Evolutionary conservation across 345 rosid species (phyloP).

Genomic region (Camelina neglecta): DNA sequence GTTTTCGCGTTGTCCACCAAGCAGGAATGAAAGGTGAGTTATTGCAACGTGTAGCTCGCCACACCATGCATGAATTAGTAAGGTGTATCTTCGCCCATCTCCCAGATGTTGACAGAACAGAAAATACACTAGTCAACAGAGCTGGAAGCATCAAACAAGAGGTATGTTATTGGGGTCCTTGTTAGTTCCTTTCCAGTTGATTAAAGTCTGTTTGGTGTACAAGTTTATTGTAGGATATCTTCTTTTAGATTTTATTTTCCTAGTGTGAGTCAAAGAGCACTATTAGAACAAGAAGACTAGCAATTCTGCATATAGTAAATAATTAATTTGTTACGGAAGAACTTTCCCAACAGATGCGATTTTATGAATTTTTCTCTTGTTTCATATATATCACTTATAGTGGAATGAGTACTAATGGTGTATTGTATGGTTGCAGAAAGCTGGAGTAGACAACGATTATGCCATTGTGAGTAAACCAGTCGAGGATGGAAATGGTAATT

Average conservation of each 20-base stretch:
- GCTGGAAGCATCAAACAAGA: constrained; percentile 58
- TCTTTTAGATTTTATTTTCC: background rate
- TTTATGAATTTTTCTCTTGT: constrained; percentile 14
- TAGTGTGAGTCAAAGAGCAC: constrained; percentile 16
- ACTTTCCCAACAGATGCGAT: constrained; percentile 4
- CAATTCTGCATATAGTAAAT: constrained; percentile 13
- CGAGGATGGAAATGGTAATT: constrained; percentile 73
- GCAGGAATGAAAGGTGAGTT: constrained; percentile 83
- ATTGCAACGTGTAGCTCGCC: constrained; percentile 89
- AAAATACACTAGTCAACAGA: constrained; percentile 76
- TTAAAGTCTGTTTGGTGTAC: constrained; percentile 18
- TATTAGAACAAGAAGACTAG: background rate
- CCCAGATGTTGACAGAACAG: constrained; percentile 77
- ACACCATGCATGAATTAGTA: constrained; percentile 90
- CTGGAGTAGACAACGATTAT: constrained; percentile 71
- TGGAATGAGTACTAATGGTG: constrained; percentile 18
- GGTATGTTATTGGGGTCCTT: constrained; percentile 53
- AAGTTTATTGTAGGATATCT: constrained; percentile 15
- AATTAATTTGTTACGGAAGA: constrained; percentile 5
- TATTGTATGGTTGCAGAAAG: constrained; percentile 56
- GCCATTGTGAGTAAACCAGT: constrained; percentile 72
- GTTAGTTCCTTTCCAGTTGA: constrained; percentile 20
- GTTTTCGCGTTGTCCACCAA: constrained; percentile 98
- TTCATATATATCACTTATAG: constrained; percentile 23
- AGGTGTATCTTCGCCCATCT: constrained; percentile 94